Percentiles rank a stretch among this genome's conserved stretches.
These are phyloP conservation scores for Talaromyces sp. DNA, from an alignment of 2,329 filamentous ascomycete genomes.

Conservation along the genomic window DNA sequence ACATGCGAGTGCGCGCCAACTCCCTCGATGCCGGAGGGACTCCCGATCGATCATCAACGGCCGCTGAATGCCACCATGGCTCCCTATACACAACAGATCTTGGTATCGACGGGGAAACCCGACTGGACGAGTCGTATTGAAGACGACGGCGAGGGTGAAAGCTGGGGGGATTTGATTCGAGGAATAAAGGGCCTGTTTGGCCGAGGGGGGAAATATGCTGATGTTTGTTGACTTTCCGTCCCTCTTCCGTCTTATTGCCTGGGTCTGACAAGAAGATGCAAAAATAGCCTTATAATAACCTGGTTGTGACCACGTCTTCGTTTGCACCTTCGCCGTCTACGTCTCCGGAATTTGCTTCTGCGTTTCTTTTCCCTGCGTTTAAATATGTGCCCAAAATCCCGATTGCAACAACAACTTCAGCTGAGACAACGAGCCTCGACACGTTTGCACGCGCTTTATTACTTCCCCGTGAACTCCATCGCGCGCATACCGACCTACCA, in stretches of 20 bases:
- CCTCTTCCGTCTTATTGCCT: neutral
- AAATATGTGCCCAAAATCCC: constrained; percentile 71
- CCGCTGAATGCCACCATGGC: constrained; percentile 72
- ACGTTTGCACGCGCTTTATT: constrained; percentile 42
- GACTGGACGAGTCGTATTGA: constrained; percentile 86
- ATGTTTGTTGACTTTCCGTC: constrained; percentile 40
- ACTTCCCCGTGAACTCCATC: constrained; percentile 29
- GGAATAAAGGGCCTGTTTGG: constrained; percentile 66
- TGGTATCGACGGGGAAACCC: constrained; percentile 72
- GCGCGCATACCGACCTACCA: constrained; percentile 28
- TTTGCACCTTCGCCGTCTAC: constrained; percentile 52
- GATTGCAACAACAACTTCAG: constrained; percentile 36
- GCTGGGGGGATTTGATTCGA: constrained; percentile 49
- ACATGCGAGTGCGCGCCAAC: constrained; percentile 71
- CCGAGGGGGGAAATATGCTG: constrained; percentile 59
- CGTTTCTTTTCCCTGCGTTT: constrained; percentile 77
- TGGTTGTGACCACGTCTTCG: constrained; percentile 72
- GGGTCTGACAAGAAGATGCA: constrained; percentile 1
- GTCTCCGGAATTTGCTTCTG: constrained; percentile 44
- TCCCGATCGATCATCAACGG: constrained; percentile 69
- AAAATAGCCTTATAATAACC: constrained; percentile 72
- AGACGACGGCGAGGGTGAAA: constrained; percentile 58
- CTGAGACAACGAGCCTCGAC: constrained; percentile 26
- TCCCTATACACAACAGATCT: constrained; percentile 72
- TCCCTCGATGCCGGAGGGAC: constrained; percentile 62